Evolutionary conservation across 1,284 basidiomycete genomes (phyloP).

Genomic region (Trametes polyzona): DNA sequence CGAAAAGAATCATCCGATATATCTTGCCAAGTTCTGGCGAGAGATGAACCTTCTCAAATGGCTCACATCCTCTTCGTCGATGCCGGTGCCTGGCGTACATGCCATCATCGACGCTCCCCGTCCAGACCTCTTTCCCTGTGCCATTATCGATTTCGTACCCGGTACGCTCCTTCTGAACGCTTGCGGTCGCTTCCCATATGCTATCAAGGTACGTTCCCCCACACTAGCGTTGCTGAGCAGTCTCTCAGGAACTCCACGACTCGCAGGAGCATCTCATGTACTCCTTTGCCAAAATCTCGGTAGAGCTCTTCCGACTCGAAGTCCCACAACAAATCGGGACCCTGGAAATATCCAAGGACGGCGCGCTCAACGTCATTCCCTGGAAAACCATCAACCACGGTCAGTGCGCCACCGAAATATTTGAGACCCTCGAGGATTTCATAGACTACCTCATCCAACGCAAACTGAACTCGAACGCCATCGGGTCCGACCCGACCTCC

Average conservation of each 20-base stretch:
- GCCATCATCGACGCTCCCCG: not conserved
- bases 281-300: not conserved
- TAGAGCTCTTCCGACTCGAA: not conserved
- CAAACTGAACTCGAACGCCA: not conserved
- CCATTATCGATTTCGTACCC: slow-evolving; percentile 8
- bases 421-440: slow-evolving; percentile 13
- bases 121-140: not conserved
- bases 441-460: not conserved
- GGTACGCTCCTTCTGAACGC: slow-evolving; percentile 7
- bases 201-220: slow-evolving; percentile 8
- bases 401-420: not conserved
- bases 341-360: not conserved
- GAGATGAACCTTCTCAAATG: not conserved
- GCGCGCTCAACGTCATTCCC: not conserved
- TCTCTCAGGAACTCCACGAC: too few relatives aligned
- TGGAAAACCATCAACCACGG: too few relatives aligned
- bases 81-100: slow-evolving; percentile 4
- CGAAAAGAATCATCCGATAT: not conserved
- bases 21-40: not conserved
- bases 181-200: not conserved
- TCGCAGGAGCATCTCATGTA: not conserved
- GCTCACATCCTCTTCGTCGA: not conserved
- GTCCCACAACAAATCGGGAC: not conserved
- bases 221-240: not conserved
- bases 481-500: not conserved